Evolutionary conservation across 148 eudicot species (phyloP).

Genomic region (Fagopyrum esculentum): DNA sequence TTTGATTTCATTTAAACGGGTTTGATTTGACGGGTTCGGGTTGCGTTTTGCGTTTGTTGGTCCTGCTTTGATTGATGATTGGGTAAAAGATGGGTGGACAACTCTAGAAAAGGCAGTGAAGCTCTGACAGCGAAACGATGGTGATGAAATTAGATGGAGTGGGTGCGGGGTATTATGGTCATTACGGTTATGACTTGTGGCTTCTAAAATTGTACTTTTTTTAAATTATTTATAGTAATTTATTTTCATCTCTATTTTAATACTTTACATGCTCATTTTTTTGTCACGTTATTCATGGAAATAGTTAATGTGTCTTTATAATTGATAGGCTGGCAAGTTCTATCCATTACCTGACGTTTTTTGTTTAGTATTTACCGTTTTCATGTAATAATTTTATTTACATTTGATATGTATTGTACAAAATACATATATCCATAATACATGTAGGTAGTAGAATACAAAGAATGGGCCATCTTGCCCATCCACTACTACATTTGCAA

Average conservation of each 20-base stretch:
- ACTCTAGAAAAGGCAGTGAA: not conserved
- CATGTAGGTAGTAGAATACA: too few relatives aligned
- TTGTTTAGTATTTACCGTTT: not conserved
- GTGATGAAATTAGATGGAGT: not conserved
- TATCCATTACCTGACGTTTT: not conserved
- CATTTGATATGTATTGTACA: too few relatives aligned
- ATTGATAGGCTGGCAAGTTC: not conserved
- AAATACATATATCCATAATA: too few relatives aligned
- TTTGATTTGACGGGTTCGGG: too few relatives aligned
- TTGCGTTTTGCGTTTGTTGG: too few relatives aligned
- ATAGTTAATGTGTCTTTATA: not conserved
- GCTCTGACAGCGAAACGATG: not conserved
- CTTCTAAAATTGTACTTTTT: not conserved
- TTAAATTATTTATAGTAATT: not conserved
- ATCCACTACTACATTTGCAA: conserved; percentile 81
- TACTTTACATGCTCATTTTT: not conserved
- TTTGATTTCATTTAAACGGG: not conserved
- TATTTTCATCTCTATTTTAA: not conserved
- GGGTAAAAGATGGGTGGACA: not conserved
- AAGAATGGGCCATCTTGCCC: conserved; percentile 63
- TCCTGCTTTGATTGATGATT: not conserved
- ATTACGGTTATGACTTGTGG: not conserved
- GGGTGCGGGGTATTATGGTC: not conserved
- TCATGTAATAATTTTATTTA: too few relatives aligned
- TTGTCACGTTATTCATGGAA: not conserved